Conservation (phyloP, 495 filamentous ascomycete species). For the Podospora pseudoanserina region DNA sequence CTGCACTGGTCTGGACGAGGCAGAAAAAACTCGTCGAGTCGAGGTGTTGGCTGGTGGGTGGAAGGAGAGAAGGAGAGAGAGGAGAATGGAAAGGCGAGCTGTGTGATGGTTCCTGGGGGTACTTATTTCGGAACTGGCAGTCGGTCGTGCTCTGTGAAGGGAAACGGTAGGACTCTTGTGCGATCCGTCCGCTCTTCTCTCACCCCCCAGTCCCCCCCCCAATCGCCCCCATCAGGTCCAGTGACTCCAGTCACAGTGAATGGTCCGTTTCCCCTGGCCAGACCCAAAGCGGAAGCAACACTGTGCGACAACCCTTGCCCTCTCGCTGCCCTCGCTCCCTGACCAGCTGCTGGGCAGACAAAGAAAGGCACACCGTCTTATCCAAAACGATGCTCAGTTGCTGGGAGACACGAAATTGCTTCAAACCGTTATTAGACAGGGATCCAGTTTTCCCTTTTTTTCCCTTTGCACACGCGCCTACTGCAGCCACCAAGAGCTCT, state of each 20-base stretch:
- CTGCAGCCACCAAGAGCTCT: conserved; percentile 30
- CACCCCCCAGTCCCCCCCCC: not conserved
- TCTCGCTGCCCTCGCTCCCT: not conserved
- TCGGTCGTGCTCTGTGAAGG: not conserved
- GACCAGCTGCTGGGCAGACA: conserved; percentile 16
- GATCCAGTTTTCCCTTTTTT: conserved; percentile 26
- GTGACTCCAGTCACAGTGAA: not conserved
- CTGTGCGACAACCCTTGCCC: not conserved
- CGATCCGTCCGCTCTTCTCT: conserved; percentile 1
- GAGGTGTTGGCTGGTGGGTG: conserved; percentile 12
- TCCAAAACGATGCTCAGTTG: conserved; percentile 24
- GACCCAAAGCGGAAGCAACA: conserved; percentile 16
- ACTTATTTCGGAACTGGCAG: conserved; percentile 27
- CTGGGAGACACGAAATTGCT: conserved; percentile 36
- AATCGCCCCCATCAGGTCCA: too few relatives aligned
- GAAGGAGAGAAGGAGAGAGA: conserved; percentile 19
- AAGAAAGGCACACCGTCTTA: conserved; percentile 17
- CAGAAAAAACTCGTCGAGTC: conserved; percentile 29
- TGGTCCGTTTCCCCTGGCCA: not conserved
- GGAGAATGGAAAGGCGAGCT: conserved; percentile 18
- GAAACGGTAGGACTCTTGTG: conserved; percentile 13
- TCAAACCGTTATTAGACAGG: conserved; percentile 36
- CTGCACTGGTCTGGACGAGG: conserved; percentile 31
- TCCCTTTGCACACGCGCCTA: conserved; percentile 24
- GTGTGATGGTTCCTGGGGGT: conserved; percentile 24